phyloP scores from a whole-genome alignment of 78 protist species.

The Andalucia godoyi region DNA sequence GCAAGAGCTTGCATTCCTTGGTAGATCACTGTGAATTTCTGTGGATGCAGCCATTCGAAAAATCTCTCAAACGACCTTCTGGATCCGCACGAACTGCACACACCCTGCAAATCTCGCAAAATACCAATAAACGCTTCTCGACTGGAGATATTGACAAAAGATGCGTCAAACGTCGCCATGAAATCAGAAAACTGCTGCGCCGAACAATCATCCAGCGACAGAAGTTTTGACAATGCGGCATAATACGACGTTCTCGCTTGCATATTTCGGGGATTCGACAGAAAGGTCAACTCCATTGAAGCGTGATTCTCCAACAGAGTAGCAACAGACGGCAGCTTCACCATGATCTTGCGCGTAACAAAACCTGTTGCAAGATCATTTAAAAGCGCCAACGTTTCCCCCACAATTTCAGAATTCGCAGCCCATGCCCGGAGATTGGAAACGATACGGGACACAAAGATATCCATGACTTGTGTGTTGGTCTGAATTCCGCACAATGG shows the following conservation, averaged over 20 bases:
- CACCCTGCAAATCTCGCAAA: slow-evolving; percentile 37
- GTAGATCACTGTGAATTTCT: neutral
- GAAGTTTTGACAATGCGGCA: neutral
- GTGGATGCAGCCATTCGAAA: slow-evolving; percentile 41
- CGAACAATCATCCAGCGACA: neutral
- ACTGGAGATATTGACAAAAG: neutral
- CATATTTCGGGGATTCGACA: neutral
- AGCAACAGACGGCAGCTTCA: neutral
- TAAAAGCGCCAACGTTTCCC: too few relatives aligned
- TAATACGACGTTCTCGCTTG: slow-evolving; percentile 16
- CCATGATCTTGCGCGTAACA: too few relatives aligned
- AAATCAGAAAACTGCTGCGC: neutral
- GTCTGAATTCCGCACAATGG: too few relatives aligned
- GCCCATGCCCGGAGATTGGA: too few relatives aligned
- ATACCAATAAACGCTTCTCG: slow-evolving; percentile 8
- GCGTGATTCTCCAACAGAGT: neutral
- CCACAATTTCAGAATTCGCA: too few relatives aligned
- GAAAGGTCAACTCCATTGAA: slow-evolving; percentile 3
- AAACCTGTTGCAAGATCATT: too few relatives aligned
- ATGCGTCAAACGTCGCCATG: neutral
- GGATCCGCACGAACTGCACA: slow-evolving; percentile 12
- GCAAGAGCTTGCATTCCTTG: neutral
- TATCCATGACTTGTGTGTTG: too few relatives aligned
- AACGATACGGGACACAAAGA: too few relatives aligned
- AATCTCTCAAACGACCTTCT: slow-evolving; percentile 18